Evolutionary conservation across 2,329 filamentous ascomycete genomes (phyloP).

Genomic region (Leptodontidium sp.): DNA sequence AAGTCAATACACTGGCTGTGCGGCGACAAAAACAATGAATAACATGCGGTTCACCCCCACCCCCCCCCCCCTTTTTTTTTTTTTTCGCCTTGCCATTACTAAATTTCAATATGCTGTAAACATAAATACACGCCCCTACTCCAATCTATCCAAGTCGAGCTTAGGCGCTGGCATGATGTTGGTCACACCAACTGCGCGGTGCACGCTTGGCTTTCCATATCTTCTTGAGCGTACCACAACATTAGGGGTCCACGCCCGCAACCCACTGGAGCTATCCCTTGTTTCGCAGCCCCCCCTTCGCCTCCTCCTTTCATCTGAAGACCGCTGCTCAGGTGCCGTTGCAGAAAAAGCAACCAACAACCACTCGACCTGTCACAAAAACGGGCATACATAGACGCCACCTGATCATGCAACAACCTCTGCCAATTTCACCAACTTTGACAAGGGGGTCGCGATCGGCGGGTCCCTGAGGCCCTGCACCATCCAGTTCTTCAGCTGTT

Average conservation of each 20-base stretch:
- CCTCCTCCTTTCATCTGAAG: neutral
- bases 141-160: neutral
- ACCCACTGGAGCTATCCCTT: neutral
- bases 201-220: neutral
- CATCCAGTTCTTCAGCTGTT: constrained; percentile 6
- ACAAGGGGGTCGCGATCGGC: constrained; percentile 1
- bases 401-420: neutral
- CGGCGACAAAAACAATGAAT: too few relatives aligned
- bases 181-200: neutral
- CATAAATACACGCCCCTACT: neutral
- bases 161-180: neutral
- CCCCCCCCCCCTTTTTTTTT: too few relatives aligned
- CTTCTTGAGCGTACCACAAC: neutral
- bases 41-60: too few relatives aligned
- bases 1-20: too few relatives aligned
- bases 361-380: constrained; percentile 6
- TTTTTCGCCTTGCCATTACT: too few relatives aligned
- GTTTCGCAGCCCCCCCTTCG: constrained; percentile 7
- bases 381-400: constrained; percentile 1
- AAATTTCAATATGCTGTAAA: neutral
- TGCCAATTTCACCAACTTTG: neutral
- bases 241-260: constrained; percentile 1
- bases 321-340: constrained; percentile 14
- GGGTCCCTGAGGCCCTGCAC: neutral
- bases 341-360: constrained; percentile 12